Evolutionary conservation across 2,329 filamentous ascomycete genomes (phyloP).

Genomic region (Dothideomycetidae sp.): DNA sequence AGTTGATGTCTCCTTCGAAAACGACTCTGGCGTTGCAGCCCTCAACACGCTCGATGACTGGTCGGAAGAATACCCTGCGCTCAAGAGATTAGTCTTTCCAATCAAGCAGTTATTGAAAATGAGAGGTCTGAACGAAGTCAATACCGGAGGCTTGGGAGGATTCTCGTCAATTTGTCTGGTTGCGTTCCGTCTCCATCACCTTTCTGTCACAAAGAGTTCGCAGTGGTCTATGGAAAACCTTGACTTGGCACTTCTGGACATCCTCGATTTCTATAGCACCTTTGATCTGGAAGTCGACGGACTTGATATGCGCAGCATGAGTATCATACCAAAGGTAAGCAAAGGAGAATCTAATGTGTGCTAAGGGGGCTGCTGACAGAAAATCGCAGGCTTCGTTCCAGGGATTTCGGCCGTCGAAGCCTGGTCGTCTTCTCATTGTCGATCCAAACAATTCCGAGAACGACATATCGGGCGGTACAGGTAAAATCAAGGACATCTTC

Average conservation of each 20-base stretch:
- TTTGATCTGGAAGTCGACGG: constrained; percentile 59
- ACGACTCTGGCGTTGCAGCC: constrained; percentile 64
- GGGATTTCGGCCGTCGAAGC: constrained; percentile 33
- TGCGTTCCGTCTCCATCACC: constrained; percentile 70
- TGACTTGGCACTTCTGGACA: constrained; percentile 54
- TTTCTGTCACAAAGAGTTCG: constrained; percentile 43
- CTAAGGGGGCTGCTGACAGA: no score
- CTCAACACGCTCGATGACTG: constrained; percentile 68
- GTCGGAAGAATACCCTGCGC: constrained; percentile 65
- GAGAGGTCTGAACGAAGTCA: constrained; percentile 81
- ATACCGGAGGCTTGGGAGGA: constrained; percentile 79
- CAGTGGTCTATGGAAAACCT: constrained; percentile 10
- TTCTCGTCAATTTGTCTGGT: constrained; percentile 92
- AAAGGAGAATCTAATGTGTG: neutral
- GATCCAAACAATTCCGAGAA: constrained; percentile 78
- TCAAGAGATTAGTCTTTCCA: constrained; percentile 73
- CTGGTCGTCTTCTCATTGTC: constrained; percentile 65
- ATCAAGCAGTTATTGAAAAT: constrained; percentile 90
- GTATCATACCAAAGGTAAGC: constrained; percentile 60
- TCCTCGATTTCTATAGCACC: constrained; percentile 73
- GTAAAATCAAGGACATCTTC: constrained; percentile 53
- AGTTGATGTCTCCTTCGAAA: constrained; percentile 92
- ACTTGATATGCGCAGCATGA: constrained; percentile 61
- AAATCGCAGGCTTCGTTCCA: constrained; percentile 25
- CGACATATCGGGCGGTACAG: constrained; percentile 80